Evolutionary conservation across 768 basidiomycete genomes (phyloP), one percentile per base, ranked within the genome.

Genomic region (Lentinula lateritia): DNA sequence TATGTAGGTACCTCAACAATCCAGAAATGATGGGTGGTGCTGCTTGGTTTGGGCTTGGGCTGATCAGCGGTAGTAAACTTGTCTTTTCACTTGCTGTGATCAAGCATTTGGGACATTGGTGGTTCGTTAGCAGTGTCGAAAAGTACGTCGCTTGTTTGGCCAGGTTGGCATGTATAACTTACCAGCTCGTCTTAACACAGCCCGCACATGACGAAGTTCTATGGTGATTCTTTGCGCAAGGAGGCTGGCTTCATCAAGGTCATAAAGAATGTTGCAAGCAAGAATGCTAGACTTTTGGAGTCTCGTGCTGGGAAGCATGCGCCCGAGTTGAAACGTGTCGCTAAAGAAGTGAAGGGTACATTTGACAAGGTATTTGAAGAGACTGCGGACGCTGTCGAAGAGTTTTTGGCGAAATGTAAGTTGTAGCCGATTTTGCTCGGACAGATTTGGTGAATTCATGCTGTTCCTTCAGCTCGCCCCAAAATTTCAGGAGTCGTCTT

Each of bases 161-260:
- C 39, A 34, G 58, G 13, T 32, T 16, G 23, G 28, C 2, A 28
- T 28, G 28, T 28, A 28, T 28, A 28, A 28, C 28, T 28, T 3
- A 28, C 28, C 20, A 38, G 0, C 41, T 16, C 7, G 4, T 16
- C 56, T 61, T 18, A n/a, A 20, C 58, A 45, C 46, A 98, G 96
- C 66, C 97, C 97, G n/a, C 97, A 98, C 74, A 98, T 98, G 97
- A 87, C 84, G 63, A 94, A 93, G 71, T 80, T 98, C 18, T 99
- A 99, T 72, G 96, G 97, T 2, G 87, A 95, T 68, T 87, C 90
- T 13, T 78, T 99, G 12, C 88, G 97, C 64, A 93, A 95, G 74
- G 96, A 98, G 62, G 96, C 95, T 1, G 97, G 97, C 56, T 91
- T 98, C 65, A 93, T 96, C 67, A 97, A 98, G 77, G 95, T 98